Evolutionary conservation across 2,329 filamentous ascomycete species (phyloP), one percentile per base, ranked within the genome.

Genomic region (Trichoderma oligosporum): DNA sequence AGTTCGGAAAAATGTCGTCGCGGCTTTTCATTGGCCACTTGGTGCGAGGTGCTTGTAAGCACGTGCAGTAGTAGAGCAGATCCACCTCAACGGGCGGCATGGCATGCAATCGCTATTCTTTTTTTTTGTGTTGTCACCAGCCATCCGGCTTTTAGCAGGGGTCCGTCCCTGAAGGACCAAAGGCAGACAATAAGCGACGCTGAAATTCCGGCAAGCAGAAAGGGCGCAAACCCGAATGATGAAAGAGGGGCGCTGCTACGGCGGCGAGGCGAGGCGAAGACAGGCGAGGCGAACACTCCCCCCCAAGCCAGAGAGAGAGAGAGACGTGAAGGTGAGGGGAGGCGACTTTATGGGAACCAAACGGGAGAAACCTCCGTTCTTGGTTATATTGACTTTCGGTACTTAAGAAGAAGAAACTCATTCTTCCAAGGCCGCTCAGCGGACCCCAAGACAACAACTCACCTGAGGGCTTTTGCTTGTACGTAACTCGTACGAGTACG

Each of bases 401-500:
- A n/a, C n/a, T n/a, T n/a, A n/a, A n/a, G n/a, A n/a, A n/a, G n/a
- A n/a, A n/a, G n/a, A n/a, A n/a, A n/a, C n/a, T n/a, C n/a, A n/a
- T n/a, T n/a, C n/a, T n/a, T n/a, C n/a, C n/a, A n/a, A n/a, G n/a
- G n/a, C n/a, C n/a, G n/a, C n/a, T n/a, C n/a, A n/a, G n/a, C n/a
- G n/a, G n/a, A n/a, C n/a, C n/a, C n/a, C 27, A 5, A 42, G 39
- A 42, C n/a, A 20, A 44, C 39, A 22, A 25, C 20, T 44, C 39
- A 44, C 39, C 12, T 11, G 27, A 11, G 11, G 27, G 5, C 33
- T 11, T n/a, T 25, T 54, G 20, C 51, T 45, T 42, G 39, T 54
- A 36, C 51, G 52, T 33, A 56, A 56, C 52, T 55, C 22, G 33
- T 33, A 31, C 41, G 29, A 55, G 52, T 14, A n/a, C 33, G 42